Percentiles rank a stretch among this genome's conserved stretches.
phyloP scores from a whole-genome alignment of 768 basidiomycete species.

The Termitomyces sp. region DNA sequence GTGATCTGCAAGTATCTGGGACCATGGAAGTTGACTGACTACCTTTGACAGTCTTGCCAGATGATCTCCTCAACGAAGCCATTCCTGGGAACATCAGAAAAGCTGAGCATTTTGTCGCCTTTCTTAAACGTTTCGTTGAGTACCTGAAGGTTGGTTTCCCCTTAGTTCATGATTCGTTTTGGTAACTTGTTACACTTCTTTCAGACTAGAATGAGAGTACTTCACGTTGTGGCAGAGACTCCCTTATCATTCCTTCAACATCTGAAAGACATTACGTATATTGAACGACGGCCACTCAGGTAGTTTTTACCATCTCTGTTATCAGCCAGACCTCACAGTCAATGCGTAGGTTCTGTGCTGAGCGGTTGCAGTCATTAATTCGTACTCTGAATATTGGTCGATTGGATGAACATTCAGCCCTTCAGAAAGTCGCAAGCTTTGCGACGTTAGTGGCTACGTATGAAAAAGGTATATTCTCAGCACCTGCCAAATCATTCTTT shows the following conservation, averaged over 20 bases:
- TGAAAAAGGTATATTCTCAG: constrained; percentile 67
- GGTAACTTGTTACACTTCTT: not conserved
- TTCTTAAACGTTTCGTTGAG: constrained; percentile 96
- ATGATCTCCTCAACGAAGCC: constrained; percentile 92
- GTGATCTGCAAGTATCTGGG: constrained; percentile 8
- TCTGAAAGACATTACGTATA: constrained; percentile 97
- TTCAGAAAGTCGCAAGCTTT: constrained; percentile 95
- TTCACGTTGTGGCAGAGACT: constrained; percentile 98
- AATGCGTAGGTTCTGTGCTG: constrained; percentile 84
- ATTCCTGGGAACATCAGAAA: constrained; percentile 98
- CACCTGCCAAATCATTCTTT: not conserved
- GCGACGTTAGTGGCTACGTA: constrained; percentile 97
- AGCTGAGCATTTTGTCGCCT: constrained; percentile 98
- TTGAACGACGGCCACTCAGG: constrained; percentile 90
- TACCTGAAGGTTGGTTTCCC: constrained; percentile 76
- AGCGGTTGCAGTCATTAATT: constrained; percentile 90
- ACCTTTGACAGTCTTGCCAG: constrained; percentile 69
- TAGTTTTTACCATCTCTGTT: constrained; percentile 26
- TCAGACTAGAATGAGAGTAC: constrained; percentile 97
- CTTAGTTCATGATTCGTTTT: not conserved
- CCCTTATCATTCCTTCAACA: constrained; percentile 96
- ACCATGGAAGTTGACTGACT: constrained; percentile 1
- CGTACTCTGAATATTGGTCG: constrained; percentile 86
- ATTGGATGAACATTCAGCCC: constrained; percentile 84
- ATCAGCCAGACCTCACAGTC: not conserved